phyloP scores from a whole-genome alignment of 108 stramenopile species.

The Skeletonema menzelii region DNA sequence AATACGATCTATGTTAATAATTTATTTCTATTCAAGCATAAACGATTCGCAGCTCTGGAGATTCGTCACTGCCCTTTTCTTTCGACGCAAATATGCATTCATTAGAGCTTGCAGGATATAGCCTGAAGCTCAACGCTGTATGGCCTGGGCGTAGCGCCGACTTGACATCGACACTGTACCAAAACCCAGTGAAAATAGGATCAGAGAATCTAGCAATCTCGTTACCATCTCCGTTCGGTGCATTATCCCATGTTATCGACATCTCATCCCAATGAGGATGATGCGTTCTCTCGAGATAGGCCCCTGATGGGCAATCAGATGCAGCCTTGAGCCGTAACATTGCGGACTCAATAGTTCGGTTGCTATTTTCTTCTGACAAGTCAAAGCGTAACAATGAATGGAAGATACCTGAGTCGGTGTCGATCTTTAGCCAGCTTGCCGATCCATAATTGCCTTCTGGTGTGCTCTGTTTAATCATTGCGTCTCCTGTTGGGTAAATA shows the following conservation, averaged over 20 bases:
- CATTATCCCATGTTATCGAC: slow-evolving; percentile 26
- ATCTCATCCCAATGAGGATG: slow-evolving; percentile 40
- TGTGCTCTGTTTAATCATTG: slow-evolving; percentile 15
- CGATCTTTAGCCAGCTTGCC: slow-evolving; percentile 31
- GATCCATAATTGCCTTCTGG: slow-evolving; percentile 28
- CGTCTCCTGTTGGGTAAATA: slow-evolving; percentile 24
- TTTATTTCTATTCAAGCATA: slow-evolving; percentile 1
- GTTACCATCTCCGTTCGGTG: slow-evolving; percentile 35
- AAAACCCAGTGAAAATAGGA: slow-evolving; percentile 23
- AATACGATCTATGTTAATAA: background rate
- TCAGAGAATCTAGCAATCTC: slow-evolving; percentile 22
- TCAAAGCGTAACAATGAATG: slow-evolving; percentile 37
- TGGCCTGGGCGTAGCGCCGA: slow-evolving; percentile 9
- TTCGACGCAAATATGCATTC: slow-evolving; percentile 42
- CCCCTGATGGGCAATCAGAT: slow-evolving; percentile 30
- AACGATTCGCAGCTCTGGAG: slow-evolving; percentile 27
- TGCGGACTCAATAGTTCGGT: slow-evolving; percentile 20
- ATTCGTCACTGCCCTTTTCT: slow-evolving; percentile 19
- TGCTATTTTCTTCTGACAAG: slow-evolving; percentile 15
- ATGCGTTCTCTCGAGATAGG: slow-evolving; percentile 25
- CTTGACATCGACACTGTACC: slow-evolving; percentile 25
- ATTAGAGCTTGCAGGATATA: slow-evolving; percentile 27
- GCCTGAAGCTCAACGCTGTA: slow-evolving; percentile 15
- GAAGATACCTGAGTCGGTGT: slow-evolving; percentile 22
- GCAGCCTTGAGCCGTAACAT: slow-evolving; percentile 29